Conservation (phyloP, 2,329 filamentous ascomycete species). For the Diaporthe helianthi region DNA sequence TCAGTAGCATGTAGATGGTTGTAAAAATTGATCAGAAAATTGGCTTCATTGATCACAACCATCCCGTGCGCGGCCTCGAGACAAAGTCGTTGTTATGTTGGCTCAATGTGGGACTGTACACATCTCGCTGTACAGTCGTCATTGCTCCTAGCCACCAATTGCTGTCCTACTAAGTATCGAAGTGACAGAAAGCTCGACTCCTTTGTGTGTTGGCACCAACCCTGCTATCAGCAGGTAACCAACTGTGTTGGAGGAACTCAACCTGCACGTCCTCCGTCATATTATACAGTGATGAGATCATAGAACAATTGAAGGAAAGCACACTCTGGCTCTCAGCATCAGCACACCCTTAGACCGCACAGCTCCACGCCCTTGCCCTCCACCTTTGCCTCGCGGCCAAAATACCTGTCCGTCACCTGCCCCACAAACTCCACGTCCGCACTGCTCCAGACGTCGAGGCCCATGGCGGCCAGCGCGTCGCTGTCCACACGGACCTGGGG, state of each 20-base stretch:
- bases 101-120: neutral
- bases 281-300: conserved; percentile 8
- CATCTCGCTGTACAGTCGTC: neutral
- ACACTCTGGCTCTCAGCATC: conserved; percentile 34
- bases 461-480: conserved; percentile 73
- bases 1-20: neutral
- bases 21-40: neutral
- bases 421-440: conserved; percentile 73
- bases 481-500: conserved; percentile 63
- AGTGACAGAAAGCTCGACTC: neutral
- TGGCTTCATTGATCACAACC: neutral
- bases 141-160: neutral
- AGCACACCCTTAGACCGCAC: conserved; percentile 77
- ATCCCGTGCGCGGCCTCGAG: neutral
- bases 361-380: conserved; percentile 75
- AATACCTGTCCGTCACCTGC: conserved; percentile 70
- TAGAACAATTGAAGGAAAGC: neutral
- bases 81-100: neutral
- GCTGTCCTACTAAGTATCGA: neutral
- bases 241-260: neutral
- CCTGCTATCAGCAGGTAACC: neutral
- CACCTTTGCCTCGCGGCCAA: conserved; percentile 67
- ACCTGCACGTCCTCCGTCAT: neutral
- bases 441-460: conserved; percentile 79
- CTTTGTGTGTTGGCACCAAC: neutral